phyloP scores from a whole-genome alignment of 345 rosid species.

The Syzygium grande region DNA sequence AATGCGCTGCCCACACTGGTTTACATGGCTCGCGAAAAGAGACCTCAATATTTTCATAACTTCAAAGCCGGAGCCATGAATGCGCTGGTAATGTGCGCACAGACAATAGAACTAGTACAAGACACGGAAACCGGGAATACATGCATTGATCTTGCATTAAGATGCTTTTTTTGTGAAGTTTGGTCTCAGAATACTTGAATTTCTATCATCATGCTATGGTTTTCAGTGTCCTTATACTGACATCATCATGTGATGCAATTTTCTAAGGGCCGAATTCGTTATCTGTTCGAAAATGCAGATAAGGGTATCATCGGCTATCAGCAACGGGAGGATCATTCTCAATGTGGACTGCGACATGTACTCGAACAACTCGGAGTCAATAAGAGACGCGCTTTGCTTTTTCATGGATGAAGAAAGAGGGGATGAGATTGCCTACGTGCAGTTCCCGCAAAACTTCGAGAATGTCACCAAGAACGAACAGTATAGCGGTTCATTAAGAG shows the following conservation, averaged over 20 bases:
- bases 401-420: conserved; percentile 68
- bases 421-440: conserved; percentile 58
- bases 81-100: conserved; percentile 37
- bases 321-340: conserved; percentile 46
- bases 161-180: neutral
- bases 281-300: conserved; percentile 24
- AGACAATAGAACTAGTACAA: neutral
- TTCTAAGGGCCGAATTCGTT: neutral
- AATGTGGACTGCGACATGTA: conserved; percentile 86
- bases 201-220: neutral
- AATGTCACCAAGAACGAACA: conserved; percentile 53
- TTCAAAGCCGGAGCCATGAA: conserved; percentile 93
- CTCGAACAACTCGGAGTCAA: conserved; percentile 45
- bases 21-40: conserved; percentile 72
- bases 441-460: conserved; percentile 46
- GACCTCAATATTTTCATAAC: conserved; percentile 53
- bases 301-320: conserved; percentile 58
- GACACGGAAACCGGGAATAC: neutral
- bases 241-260: neutral
- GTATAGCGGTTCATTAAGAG: conserved; percentile 18
- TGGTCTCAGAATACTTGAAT: neutral
- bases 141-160: neutral
- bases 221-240: neutral
- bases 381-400: conserved; percentile 72
- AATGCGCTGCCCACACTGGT: conserved; percentile 48